phyloP scores from a whole-genome alignment of 208 protist species.

The Sergeia podlipaevii region DNA sequence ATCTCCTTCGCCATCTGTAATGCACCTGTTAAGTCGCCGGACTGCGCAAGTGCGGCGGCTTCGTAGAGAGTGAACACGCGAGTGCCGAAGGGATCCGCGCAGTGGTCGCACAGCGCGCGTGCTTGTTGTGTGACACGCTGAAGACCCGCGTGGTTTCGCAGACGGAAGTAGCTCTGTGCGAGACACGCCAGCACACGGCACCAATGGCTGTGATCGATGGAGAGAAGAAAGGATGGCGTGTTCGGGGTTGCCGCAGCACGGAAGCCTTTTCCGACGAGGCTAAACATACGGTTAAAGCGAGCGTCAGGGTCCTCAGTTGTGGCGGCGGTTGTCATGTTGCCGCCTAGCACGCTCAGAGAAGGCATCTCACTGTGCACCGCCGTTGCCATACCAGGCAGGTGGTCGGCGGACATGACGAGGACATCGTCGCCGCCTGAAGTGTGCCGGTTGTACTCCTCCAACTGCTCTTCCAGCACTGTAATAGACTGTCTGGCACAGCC shows the following conservation, averaged over 20 bases:
- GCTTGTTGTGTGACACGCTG: constrained; percentile 26
- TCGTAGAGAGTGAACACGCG: constrained; percentile 43
- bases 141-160: constrained; percentile 26
- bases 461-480: constrained; percentile 9
- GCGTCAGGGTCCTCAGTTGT: constrained; percentile 2
- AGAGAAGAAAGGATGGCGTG: constrained; percentile 42
- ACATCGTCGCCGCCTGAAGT: too few species aligned
- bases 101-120: constrained; percentile 37
- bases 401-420: background rate
- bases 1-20: constrained; percentile 14
- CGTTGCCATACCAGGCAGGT: background rate
- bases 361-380: background rate
- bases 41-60: constrained; percentile 21
- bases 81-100: constrained; percentile 37
- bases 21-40: constrained; percentile 12
- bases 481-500: constrained; percentile 7
- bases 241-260: constrained; percentile 1
- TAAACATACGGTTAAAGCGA: too few species aligned
- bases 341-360: background rate
- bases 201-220: constrained; percentile 39
- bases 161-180: constrained; percentile 31
- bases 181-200: constrained; percentile 34
- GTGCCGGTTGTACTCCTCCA: constrained; percentile 13
- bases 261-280: constrained; percentile 26
- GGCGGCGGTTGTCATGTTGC: background rate